phyloP scores from a whole-genome alignment of 2,329 filamentous ascomycete species.

The Sphaerulina vaccinii region DNA sequence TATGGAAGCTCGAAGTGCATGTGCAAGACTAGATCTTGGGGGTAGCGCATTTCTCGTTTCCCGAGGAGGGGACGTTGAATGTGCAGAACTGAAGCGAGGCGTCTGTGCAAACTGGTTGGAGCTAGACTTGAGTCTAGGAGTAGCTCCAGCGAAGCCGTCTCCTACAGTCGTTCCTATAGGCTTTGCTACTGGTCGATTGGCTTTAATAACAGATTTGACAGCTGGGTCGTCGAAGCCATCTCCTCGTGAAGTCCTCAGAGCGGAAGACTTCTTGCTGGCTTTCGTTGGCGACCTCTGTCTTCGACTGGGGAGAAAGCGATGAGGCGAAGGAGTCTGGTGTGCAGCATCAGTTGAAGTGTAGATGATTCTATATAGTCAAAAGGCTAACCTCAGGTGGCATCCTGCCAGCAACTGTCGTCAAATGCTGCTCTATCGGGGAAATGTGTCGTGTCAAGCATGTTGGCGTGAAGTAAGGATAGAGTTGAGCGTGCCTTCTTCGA shows the following conservation, averaged over 20 bases:
- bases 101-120: conserved; percentile 30
- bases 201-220: neutral
- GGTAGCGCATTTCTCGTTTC: conserved; percentile 14
- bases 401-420: neutral
- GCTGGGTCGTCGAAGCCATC: conserved; percentile 9
- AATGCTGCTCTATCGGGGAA: neutral
- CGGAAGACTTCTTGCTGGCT: conserved; percentile 15
- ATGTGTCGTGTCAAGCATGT: neutral
- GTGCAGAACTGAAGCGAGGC: conserved; percentile 28
- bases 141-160: conserved; percentile 5
- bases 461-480: no score
- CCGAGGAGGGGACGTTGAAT: conserved; percentile 2
- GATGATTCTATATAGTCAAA: neutral
- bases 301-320: conserved; percentile 28
- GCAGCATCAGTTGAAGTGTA: neutral
- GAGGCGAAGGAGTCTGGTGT: conserved; percentile 31
- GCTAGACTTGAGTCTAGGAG: conserved; percentile 1
- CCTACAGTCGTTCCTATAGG: neutral
- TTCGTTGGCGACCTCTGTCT: conserved; percentile 21
- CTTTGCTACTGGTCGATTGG: neutral
- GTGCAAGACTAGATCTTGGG: conserved; percentile 15
- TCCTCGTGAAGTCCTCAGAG: neutral
- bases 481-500: no score
- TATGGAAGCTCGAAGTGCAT: conserved; percentile 19
- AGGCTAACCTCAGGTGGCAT: neutral